These are phyloP conservation scores for Adenanthera pavonina DNA, from an alignment of 306 rosid species.

Conservation along the genomic window DNA sequence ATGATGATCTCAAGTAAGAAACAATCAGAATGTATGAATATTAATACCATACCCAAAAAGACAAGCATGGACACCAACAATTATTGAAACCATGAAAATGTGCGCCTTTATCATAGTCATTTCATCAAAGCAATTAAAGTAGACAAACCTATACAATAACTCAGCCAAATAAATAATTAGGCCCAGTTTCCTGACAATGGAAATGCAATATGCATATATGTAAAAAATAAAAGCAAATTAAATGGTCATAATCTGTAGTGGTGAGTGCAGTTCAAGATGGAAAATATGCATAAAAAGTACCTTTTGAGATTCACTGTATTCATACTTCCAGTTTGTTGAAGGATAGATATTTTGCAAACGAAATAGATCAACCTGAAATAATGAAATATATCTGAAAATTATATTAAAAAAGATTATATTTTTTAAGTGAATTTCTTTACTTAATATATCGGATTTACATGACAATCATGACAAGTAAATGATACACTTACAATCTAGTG, in stretches of 20 bases:
- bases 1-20: too few relatives aligned
- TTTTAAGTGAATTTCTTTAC: slow-evolving; percentile 25
- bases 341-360: slow-evolving; percentile 76
- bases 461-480: neutral
- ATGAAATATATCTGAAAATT: slow-evolving; percentile 56
- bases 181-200: too few relatives aligned
- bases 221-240: neutral
- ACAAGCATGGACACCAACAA: too few relatives aligned
- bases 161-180: too few relatives aligned
- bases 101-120: too few relatives aligned
- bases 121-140: too few relatives aligned
- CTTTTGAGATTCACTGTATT: slow-evolving; percentile 73
- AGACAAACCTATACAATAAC: too few relatives aligned
- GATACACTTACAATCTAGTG: too few relatives aligned
- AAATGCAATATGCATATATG: neutral
- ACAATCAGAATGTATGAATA: too few relatives aligned
- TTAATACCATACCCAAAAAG: too few relatives aligned
- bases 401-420: neutral
- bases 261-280: slow-evolving; percentile 6
- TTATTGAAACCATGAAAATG: too few relatives aligned
- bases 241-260: neutral
- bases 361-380: slow-evolving; percentile 84
- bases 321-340: slow-evolving; percentile 70
- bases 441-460: slow-evolving; percentile 16
- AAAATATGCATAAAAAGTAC: slow-evolving; percentile 47